Conservation (phyloP, 768 basidiomycete genomes). For the Leccinum imitatum region DNA sequence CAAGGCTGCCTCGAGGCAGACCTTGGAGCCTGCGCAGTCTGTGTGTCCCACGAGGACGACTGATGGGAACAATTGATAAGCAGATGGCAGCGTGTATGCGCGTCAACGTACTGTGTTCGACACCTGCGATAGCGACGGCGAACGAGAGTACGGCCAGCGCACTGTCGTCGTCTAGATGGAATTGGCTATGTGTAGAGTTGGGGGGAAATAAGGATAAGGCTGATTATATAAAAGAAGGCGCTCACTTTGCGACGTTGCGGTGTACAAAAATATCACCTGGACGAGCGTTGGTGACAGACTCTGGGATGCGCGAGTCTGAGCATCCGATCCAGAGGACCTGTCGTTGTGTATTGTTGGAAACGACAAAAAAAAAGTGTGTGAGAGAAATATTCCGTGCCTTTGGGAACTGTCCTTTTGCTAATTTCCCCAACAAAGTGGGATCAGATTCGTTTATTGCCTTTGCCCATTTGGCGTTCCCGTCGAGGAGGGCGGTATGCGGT, state of each 20-base stretch:
- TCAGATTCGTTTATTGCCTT: constrained; percentile 51
- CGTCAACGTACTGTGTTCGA: constrained; percentile 64
- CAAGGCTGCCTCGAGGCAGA: constrained; percentile 46
- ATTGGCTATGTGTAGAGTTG: constrained; percentile 49
- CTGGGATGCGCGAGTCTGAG: constrained; percentile 86
- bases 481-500: constrained; percentile 33
- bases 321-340: constrained; percentile 84
- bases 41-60: constrained; percentile 85
- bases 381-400: constrained; percentile 43
- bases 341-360: neutral
- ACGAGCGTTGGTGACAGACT: constrained; percentile 67
- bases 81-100: neutral
- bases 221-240: neutral
- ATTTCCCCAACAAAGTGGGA: constrained; percentile 61
- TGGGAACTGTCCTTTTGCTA: constrained; percentile 63
- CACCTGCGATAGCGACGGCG: constrained; percentile 67
- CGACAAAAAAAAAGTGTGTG: too few species aligned
- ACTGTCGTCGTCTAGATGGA: constrained; percentile 69
- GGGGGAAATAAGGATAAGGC: neutral
- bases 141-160: constrained; percentile 71
- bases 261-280: constrained; percentile 90
- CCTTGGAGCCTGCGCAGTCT: constrained; percentile 73
- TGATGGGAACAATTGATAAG: constrained; percentile 25
- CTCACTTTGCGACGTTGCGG: constrained; percentile 87
- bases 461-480: constrained; percentile 70